Percentiles rank a stretch among this genome's conserved stretches.
These are phyloP conservation scores for Cladophialophora immunda DNA, from an alignment of 2,329 filamentous ascomycete genomes.

Conservation along the genomic window DNA sequence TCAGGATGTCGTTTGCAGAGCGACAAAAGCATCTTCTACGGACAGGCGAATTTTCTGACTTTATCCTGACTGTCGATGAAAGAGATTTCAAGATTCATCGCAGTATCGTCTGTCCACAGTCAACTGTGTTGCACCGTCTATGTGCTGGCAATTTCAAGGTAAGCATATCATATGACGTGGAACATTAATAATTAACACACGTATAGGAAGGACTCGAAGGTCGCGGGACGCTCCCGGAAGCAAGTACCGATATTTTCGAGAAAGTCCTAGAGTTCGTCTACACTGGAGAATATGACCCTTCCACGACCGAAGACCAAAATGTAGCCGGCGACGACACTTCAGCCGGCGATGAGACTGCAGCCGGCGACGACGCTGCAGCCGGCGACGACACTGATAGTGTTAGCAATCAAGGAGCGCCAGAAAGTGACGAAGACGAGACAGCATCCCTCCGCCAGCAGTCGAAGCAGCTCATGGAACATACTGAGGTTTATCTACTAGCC, in stretches of 20 bases:
- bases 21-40: not conserved
- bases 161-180: not conserved
- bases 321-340: too few relatives aligned
- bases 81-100: not conserved
- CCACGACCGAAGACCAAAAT: not conserved
- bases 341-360: too few relatives aligned
- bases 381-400: too few relatives aligned
- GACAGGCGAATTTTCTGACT: not conserved
- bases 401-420: too few relatives aligned
- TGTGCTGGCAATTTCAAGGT: not conserved
- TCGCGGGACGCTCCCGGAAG: not conserved
- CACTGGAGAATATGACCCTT: not conserved
- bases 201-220: not conserved
- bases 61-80: not conserved
- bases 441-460: not conserved
- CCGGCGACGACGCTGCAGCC: too few relatives aligned
- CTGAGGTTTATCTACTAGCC: not conserved
- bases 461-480: not conserved
- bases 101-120: not conserved
- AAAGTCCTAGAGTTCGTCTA: not conserved
- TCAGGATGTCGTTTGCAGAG: not conserved
- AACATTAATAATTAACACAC: not conserved
- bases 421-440: not conserved
- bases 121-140: not conserved
- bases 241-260: not conserved